These are phyloP conservation scores for Chionographis japonica DNA, from an alignment of 106 monocot genomes.

Conservation along the genomic window DNA sequence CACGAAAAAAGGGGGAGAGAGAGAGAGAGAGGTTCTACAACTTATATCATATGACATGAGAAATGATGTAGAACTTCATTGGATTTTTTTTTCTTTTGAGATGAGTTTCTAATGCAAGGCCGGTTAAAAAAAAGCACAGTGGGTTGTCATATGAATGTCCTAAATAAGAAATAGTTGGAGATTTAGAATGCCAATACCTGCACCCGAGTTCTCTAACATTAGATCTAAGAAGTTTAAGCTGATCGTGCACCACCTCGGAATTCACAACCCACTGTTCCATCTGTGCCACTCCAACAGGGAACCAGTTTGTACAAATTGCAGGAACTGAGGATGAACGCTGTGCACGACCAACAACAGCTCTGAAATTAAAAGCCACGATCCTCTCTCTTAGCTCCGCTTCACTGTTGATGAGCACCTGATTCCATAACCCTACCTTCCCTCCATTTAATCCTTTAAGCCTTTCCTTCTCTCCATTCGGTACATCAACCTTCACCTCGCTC, in stretches of 20 bases:
- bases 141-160: not conserved
- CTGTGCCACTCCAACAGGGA: slow-evolving; percentile 55
- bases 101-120: not conserved
- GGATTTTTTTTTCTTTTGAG: too few relatives aligned
- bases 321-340: not conserved
- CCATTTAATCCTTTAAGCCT: not conserved
- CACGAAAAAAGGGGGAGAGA: too few relatives aligned
- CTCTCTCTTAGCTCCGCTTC: slow-evolving; percentile 70
- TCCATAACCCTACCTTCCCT: slow-evolving; percentile 31
- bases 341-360: slow-evolving; percentile 18
- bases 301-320: slow-evolving; percentile 20
- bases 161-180: not conserved
- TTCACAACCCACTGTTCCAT: slow-evolving; percentile 66
- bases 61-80: too few relatives aligned
- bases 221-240: slow-evolving; percentile 41
- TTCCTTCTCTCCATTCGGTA: slow-evolving; percentile 10
- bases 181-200: slow-evolving; percentile 34
- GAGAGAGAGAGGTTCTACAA: too few relatives aligned
- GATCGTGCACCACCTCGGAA: slow-evolving; percentile 19
- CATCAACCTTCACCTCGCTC: slow-evolving; percentile 9
- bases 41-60: too few relatives aligned
- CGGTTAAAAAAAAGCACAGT: not conserved
- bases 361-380: slow-evolving; percentile 57
- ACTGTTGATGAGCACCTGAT: slow-evolving; percentile 32
- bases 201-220: slow-evolving; percentile 26